These are phyloP conservation scores for Ophiostoma fasciatum DNA, from an alignment of 2,329 filamentous ascomycete genomes.

Conservation along the genomic window DNA sequence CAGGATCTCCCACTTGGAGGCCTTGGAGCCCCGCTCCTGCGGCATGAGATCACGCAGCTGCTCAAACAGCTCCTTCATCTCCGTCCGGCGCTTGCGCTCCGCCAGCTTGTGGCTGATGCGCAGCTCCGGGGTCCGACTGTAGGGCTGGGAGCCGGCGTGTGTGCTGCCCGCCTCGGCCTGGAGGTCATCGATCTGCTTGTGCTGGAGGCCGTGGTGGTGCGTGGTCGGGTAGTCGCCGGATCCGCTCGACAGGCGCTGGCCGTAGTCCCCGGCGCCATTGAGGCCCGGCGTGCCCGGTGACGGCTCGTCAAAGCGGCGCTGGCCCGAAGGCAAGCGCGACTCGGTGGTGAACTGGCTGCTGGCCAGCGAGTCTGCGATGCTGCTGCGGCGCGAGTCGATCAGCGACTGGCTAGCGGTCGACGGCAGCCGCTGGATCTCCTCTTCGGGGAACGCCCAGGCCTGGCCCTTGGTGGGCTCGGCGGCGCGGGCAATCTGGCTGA, in stretches of 20 bases:
- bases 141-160: constrained; percentile 49
- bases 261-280: constrained; percentile 33
- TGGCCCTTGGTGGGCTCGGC: constrained; percentile 70
- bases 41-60: constrained; percentile 65
- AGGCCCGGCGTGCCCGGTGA: constrained; percentile 56
- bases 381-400: constrained; percentile 56
- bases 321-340: constrained; percentile 55
- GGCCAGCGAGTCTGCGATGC: constrained; percentile 60
- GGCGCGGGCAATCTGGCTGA: constrained; percentile 50
- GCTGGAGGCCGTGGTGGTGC: constrained; percentile 65
- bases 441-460: constrained; percentile 72
- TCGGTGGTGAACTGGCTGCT: constrained; percentile 68
- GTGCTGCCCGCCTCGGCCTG: constrained; percentile 42
- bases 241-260: constrained; percentile 31
- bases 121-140: constrained; percentile 69
- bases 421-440: constrained; percentile 41
- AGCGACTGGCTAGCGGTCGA: constrained; percentile 33
- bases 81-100: constrained; percentile 67
- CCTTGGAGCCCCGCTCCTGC: constrained; percentile 68
- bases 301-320: constrained; percentile 53
- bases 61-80: constrained; percentile 82
- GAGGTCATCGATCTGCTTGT: constrained; percentile 54
- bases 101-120: constrained; percentile 75
- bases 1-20: constrained; percentile 79
- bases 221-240: constrained; percentile 42